These are phyloP conservation scores for Apiospora marii DNA, from an alignment of 2,329 filamentous ascomycete species.

Conservation along the genomic window DNA sequence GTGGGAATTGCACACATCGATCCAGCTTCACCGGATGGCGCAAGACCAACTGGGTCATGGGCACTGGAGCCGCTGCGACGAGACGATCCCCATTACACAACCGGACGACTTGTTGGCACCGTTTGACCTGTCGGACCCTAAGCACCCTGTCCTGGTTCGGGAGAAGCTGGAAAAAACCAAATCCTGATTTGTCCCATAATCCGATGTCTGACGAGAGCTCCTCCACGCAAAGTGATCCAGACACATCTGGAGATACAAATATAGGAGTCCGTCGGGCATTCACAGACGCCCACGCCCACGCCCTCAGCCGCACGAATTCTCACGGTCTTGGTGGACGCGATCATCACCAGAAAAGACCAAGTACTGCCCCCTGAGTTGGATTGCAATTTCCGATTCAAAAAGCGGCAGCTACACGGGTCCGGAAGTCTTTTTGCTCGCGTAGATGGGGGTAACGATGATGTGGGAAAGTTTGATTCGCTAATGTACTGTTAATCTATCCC, in stretches of 20 bases:
- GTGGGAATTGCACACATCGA: background rate
- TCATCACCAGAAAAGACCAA: background rate
- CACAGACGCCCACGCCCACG: background rate
- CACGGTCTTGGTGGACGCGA: background rate
- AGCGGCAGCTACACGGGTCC: too few species aligned
- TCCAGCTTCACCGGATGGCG: background rate
- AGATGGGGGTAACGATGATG: too few species aligned
- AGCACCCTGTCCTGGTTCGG: background rate
- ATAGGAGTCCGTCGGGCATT: background rate
- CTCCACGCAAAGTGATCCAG: background rate
- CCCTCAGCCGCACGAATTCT: background rate
- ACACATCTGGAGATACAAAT: background rate
- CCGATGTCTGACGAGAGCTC: background rate
- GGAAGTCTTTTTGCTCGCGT: too few species aligned
- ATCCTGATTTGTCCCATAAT: too few species aligned
- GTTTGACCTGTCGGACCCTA: background rate
- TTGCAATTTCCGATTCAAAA: too few species aligned
- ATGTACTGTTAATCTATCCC: too few species aligned
- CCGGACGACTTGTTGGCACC: background rate
- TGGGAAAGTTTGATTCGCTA: too few species aligned
- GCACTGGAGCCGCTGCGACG: background rate
- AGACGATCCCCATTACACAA: background rate
- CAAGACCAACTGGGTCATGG: background rate
- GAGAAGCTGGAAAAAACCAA: background rate
- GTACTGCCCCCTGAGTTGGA: background rate